Evolutionary conservation across 202 grass and related monocot genomes (phyloP), one percentile per base, ranked within the genome.

Genomic region (Schoenoplectus tabernaemontani): DNA sequence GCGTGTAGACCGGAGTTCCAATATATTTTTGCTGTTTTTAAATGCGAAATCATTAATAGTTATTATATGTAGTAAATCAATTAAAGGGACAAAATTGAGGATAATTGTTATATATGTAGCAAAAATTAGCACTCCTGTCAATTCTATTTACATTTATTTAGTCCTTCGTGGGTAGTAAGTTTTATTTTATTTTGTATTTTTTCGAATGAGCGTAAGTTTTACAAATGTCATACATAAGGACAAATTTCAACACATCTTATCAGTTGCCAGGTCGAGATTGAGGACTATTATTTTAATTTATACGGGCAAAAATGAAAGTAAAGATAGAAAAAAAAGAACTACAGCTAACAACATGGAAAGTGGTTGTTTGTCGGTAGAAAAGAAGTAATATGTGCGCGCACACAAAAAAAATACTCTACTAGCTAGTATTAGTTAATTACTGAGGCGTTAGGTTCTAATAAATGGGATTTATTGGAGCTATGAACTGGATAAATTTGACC

Each of bases 381-480:
- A n/a, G n/a, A n/a, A 42, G 53, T 61, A 79, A 39, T 61, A 79
- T 61, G 39, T 78, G 60, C 50, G 75, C 75, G 58, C 75, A 78
- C 75, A 12, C 7, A 79, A 43, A 79, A 79, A 79, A 43, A 13
- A n/a, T n/a, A n/a, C n/a, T n/a, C n/a, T n/a, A n/a, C n/a, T n/a
- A n/a, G n/a, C n/a, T n/a, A n/a, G n/a, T 48, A 48, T 48, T 48
- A 48, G 9, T 48, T n/a, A n/a, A n/a, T n/a, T n/a, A 74, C 3
- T 54, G 26, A 32, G n/a, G 46, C 7, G 12, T 7, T 74, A 30
- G 3, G 7, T 74, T 71, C 24, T 51, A 74, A 74, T 74, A 53
- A 74, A 74, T 74, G 70, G 46, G 54, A 1, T 74, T 74, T 74
- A 74, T 53, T 53, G 47, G 70, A n/a, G n/a, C 17, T 2, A 56